Evolutionary conservation across 176 grass and related monocot genomes (phyloP).

Genomic region (Areca catechu): DNA sequence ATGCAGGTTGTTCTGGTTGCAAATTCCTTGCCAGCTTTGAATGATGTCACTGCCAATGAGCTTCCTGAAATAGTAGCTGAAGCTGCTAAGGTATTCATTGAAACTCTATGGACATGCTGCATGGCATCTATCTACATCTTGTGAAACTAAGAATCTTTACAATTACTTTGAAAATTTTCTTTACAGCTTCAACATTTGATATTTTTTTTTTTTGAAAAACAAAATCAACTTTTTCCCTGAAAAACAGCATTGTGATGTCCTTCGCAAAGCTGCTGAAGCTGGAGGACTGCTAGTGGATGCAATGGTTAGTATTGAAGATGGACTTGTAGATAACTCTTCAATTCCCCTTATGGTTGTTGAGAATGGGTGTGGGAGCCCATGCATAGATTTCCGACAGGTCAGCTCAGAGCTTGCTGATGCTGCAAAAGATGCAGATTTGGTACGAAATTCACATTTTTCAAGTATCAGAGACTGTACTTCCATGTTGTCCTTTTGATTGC

Average conservation of each 20-base stretch:
- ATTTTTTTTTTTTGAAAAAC: conserved; percentile 1
- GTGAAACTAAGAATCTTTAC: no score
- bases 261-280: conserved; percentile 87
- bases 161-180: neutral
- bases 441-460: conserved; percentile 13
- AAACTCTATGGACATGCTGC: no score
- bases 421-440: conserved; percentile 91
- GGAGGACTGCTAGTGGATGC: conserved; percentile 90
- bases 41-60: conserved; percentile 89
- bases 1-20: conserved; percentile 89
- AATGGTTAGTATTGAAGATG: conserved; percentile 75
- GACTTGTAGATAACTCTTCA: conserved; percentile 45
- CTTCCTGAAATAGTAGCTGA: conserved; percentile 96
- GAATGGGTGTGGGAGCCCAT: conserved; percentile 85
- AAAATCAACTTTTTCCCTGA: neutral
- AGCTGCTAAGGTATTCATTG: conserved; percentile 65
- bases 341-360: conserved; percentile 81
- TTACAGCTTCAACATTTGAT: neutral
- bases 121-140: no score
- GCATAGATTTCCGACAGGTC: conserved; percentile 92
- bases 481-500: no score
- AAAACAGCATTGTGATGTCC: conserved; percentile 71
- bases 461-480: no score
- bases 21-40: conserved; percentile 85
- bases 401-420: conserved; percentile 84